Base-by-base conservation (phyloP, 768 basidiomycete genomes). In the Hortiboletus flavorubellus region DNA sequence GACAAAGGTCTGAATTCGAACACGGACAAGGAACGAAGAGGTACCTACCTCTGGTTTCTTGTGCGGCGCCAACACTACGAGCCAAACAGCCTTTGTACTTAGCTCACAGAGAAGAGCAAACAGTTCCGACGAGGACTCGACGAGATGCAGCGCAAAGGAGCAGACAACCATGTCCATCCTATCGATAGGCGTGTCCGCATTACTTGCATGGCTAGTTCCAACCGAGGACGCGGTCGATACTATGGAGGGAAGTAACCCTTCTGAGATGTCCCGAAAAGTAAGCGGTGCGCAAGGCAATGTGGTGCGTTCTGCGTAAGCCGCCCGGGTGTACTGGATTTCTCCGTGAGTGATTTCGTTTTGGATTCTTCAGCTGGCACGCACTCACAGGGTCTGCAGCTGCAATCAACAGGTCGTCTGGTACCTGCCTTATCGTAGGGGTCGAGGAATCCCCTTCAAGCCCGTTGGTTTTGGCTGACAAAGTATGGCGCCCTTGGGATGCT, bases 101-200 rank as follows among this genome's bases (percentile, higher is more conserved):
- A 90, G 68, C 61, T 86, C 84, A 73, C 79, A 83, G 12, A 89
- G 73, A 8, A 90, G 71, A 8, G 84, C 73, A 63, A 83, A 91
- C 18, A 89, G 72, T 50, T 83, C 80, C 0, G 83, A 86, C 2
- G 82, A 65, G 26, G 76, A 77, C 43, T 82, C 80, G 33, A 89
- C 68, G 35, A 91, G 81, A 63, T 91, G 88, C 30, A 91, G 68
- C 9, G 87, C 87, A 62, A 89, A 90, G 4, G 87, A 89, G 62
- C 87, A 87, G 21, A 90, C 66, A 14, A 85, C 80, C 70, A 90
- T 77, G 60, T 91, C 87, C 40, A 83, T 67, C 39, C 55, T 63
- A 23, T 60, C 54, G 18, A 56, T 54, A 26, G 46, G 16, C 16
- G 38, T 31, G 8, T 43, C 45, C 9, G 2, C 41, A 8, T 46